Evolutionary conservation across 495 filamentous ascomycete species (phyloP).

Genomic region (Tirmania nivea): DNA sequence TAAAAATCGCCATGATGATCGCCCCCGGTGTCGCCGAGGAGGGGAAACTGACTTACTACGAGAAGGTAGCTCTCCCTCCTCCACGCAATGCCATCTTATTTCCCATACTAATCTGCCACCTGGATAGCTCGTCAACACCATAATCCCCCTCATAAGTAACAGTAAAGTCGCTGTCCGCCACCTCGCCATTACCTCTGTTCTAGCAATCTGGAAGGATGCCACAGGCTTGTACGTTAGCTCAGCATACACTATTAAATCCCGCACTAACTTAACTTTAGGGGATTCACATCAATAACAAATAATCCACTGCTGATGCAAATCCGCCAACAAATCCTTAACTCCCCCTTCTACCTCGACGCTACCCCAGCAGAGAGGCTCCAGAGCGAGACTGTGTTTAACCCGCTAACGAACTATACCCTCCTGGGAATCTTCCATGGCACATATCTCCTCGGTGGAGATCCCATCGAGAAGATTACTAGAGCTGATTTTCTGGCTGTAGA

Average conservation of each 20-base stretch:
- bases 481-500: conserved; percentile 5
- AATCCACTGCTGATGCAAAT: conserved; percentile 9
- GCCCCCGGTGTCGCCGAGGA: conserved; percentile 2
- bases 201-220: conserved; percentile 14
- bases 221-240: neutral
- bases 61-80: neutral
- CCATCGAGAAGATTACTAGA: conserved; percentile 5
- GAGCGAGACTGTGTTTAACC: conserved; percentile 9
- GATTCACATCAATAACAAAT: neutral
- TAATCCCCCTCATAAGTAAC: conserved; percentile 3
- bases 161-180: conserved; percentile 16
- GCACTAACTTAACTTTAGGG: too few species aligned
- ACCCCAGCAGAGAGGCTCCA: conserved; percentile 3
- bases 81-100: conserved; percentile 3
- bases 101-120: conserved; percentile 10
- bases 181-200: conserved; percentile 13
- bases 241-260: neutral
- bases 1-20: conserved; percentile 23
- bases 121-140: conserved; percentile 3
- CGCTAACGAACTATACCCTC: conserved; percentile 10
- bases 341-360: conserved; percentile 12
- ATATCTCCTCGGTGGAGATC: conserved; percentile 14
- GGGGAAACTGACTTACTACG: neutral
- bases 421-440: conserved; percentile 12
- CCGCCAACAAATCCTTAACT: conserved; percentile 10